Conservation (phyloP, 1,284 basidiomycete genomes). For the Ganoderma leucocontextum region DNA sequence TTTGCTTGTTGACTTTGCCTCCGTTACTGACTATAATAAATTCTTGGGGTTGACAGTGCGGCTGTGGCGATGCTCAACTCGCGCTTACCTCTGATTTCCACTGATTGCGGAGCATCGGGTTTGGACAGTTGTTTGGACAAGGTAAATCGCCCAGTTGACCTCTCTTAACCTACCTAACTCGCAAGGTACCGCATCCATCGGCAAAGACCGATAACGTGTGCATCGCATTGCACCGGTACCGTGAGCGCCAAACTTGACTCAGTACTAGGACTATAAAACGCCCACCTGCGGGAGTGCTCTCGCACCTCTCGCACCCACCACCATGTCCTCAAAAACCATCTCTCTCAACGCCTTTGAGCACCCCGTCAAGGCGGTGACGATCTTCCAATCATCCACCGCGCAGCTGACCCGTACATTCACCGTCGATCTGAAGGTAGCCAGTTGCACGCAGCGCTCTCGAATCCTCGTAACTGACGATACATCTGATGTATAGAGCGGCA, state of each 20-base stretch:
- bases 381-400: conserved; percentile 47
- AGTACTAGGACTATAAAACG: not conserved
- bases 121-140: too few species aligned
- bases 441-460: not conserved
- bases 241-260: conserved; percentile 2
- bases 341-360: conserved; percentile 37
- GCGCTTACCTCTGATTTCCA: too few species aligned
- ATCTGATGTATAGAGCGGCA: conserved; percentile 49
- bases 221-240: not conserved
- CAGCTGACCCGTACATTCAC: conserved; percentile 45
- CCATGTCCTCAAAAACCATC: conserved; percentile 13
- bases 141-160: too few species aligned
- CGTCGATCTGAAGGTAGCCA: conserved; percentile 43
- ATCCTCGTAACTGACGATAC: not conserved
- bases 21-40: too few species aligned
- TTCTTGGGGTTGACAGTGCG: too few species aligned
- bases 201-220: not conserved
- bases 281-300: not conserved
- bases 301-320: not conserved
- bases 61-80: too few species aligned
- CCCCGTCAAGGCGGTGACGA: conserved; percentile 45
- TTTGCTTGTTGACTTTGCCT: not conserved
- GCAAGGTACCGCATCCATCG: too few species aligned
- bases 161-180: too few species aligned
- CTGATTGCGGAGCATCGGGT: too few species aligned